Conservation (phyloP, 139 green algal species). For the Picochlorum costavermella region DNA sequence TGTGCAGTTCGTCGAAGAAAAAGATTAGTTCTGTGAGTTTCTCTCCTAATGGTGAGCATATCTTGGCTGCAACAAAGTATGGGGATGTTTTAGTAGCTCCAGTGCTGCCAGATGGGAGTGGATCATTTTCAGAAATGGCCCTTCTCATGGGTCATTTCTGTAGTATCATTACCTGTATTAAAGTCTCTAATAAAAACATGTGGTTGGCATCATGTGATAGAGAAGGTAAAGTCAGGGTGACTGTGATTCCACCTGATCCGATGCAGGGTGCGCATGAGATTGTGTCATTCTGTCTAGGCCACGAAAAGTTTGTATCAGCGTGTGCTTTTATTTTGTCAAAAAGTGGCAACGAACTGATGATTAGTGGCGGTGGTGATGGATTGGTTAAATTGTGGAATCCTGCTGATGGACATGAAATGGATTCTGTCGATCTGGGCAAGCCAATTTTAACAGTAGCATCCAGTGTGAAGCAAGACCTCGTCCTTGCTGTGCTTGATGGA, state of each 20-base stretch:
- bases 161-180: slow-evolving; percentile 64
- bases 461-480: neutral
- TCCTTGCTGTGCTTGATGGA: neutral
- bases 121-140: slow-evolving; percentile 9
- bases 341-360: slow-evolving; percentile 28
- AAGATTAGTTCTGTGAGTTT: slow-evolving; percentile 58
- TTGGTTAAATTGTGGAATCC: slow-evolving; percentile 59
- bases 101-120: slow-evolving; percentile 1
- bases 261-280: slow-evolving; percentile 63
- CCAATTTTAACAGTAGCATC: slow-evolving; percentile 17
- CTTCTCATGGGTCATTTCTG: slow-evolving; percentile 74
- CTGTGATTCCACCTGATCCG: slow-evolving; percentile 29
- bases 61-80: slow-evolving; percentile 76
- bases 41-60: slow-evolving; percentile 29
- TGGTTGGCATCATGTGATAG: slow-evolving; percentile 64
- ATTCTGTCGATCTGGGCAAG: slow-evolving; percentile 6
- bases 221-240: slow-evolving; percentile 65
- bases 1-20: slow-evolving; percentile 35
- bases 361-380: slow-evolving; percentile 59
- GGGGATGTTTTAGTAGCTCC: slow-evolving; percentile 60
- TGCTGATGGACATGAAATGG: slow-evolving; percentile 25
- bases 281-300: slow-evolving; percentile 76
- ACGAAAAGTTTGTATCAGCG: slow-evolving; percentile 60
- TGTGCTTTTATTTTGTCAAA: slow-evolving; percentile 35
- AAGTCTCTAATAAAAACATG: slow-evolving; percentile 33